These are phyloP conservation scores for Nemophila menziesii DNA, from an alignment of 257 asterid species.

Conservation along the genomic window DNA sequence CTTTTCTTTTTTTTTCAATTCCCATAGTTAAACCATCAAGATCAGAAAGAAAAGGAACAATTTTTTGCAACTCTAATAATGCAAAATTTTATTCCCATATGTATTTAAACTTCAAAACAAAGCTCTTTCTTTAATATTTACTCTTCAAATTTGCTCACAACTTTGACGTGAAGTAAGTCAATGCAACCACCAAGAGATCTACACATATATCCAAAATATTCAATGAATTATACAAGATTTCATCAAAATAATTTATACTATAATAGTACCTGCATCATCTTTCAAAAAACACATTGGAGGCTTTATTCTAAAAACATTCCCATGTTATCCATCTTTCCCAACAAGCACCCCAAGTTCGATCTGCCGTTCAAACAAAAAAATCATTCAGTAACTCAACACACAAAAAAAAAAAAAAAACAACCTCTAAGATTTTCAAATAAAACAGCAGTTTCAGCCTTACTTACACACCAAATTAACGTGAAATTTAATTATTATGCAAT, in stretches of 20 bases:
- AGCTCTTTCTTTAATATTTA: not conserved
- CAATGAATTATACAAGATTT: not conserved
- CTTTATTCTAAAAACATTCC: slow-evolving; percentile 92
- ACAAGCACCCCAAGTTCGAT: no score
- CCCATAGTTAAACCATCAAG: not conserved
- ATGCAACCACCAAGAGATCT: slow-evolving; percentile 85
- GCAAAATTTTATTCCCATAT: not conserved
- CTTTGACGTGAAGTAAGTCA: slow-evolving; percentile 68
- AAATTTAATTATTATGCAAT: no score
- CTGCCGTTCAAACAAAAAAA: no score
- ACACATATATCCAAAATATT: slow-evolving; percentile 14
- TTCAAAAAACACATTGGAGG: slow-evolving; percentile 91
- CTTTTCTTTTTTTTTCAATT: no score
- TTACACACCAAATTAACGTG: no score
- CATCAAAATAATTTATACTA: not conserved
- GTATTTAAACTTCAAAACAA: slow-evolving; percentile 5
- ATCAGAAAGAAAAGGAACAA: slow-evolving; percentile 5
- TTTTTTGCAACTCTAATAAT: no score
- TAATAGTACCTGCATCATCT: slow-evolving; percentile 79
- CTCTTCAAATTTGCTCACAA: slow-evolving; percentile 28
- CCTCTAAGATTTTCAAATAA: no score
- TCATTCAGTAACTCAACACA: no score
- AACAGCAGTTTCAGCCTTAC: no score
- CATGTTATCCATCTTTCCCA: slow-evolving; percentile 92
- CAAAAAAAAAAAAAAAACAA: no score